These are phyloP conservation scores for Hyaloperonospora brassicae DNA, from an alignment of 352 stramenopile species.

Conservation along the genomic window DNA sequence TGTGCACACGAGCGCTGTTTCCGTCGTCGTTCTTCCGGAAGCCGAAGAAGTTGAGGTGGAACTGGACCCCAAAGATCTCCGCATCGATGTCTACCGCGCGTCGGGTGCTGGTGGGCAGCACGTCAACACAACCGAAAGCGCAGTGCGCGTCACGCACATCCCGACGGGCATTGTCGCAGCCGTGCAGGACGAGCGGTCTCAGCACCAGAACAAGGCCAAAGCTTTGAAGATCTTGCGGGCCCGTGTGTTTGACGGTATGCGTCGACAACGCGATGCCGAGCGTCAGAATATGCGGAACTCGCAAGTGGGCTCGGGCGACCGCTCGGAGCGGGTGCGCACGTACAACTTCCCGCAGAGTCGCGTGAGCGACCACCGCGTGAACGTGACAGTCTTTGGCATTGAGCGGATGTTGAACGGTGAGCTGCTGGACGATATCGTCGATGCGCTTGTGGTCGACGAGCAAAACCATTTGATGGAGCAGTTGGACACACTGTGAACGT, in stretches of 20 bases:
- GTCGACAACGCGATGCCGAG: constrained; percentile 49
- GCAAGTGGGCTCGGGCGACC: constrained; percentile 92
- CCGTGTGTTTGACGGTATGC: constrained; percentile 93
- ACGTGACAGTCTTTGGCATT: constrained; percentile 84
- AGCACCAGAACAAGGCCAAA: constrained; percentile 98
- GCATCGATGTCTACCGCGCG: constrained; percentile 95
- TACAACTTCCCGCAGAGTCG: constrained; percentile 98
- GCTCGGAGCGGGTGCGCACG: constrained; percentile 96
- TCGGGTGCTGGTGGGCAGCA: constrained; percentile 96
- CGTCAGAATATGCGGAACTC: constrained; percentile 56
- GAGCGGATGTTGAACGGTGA: constrained; percentile 86
- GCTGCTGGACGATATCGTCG: constrained; percentile 86
- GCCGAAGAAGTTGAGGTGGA: constrained; percentile 80
- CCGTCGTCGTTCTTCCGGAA: constrained; percentile 94
- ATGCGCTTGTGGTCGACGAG: constrained; percentile 66
- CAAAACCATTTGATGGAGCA: constrained; percentile 71
- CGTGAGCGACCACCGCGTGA: constrained; percentile 93
- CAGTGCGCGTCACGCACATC: constrained; percentile 94
- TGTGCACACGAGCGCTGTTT: constrained; percentile 96
- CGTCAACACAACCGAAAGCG: constrained; percentile 99
- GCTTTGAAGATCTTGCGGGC: constrained; percentile 95
- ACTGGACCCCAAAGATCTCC: constrained; percentile 92
- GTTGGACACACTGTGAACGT: constrained; percentile 32
- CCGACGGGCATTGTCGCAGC: constrained; percentile 89
- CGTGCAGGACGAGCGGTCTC: constrained; percentile 92